Conservation (phyloP, 2,329 filamentous ascomycete species). For the Fusarium phyllophilum region DNA sequence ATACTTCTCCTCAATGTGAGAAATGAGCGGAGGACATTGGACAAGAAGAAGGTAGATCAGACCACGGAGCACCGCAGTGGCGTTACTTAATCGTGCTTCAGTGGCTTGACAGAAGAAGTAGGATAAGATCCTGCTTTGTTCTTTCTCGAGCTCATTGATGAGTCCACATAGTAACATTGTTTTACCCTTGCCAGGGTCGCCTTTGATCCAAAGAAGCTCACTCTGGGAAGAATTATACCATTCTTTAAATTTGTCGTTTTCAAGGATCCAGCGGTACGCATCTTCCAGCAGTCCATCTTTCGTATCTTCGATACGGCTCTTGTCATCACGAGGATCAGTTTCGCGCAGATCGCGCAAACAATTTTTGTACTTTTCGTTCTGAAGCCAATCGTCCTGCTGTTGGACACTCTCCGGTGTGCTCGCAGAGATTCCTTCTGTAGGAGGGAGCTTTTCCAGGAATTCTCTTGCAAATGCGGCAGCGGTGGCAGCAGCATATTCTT, state of each 20-base stretch:
- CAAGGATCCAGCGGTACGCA: rapidly evolving
- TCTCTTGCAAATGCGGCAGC: neutral
- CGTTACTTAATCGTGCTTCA: neutral
- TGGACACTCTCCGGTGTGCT: rapidly evolving
- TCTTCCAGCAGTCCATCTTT: rapidly evolving
- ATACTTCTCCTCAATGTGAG: neutral
- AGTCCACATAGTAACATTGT: neutral
- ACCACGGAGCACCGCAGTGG: neutral
- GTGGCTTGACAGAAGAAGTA: neutral
- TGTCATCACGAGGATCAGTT: neutral
- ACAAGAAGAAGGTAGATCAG: neutral
- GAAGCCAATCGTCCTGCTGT: rapidly evolving
- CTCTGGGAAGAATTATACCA: rapidly evolving
- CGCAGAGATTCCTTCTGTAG: rapidly evolving
- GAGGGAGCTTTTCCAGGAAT: neutral
- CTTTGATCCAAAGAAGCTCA: neutral
- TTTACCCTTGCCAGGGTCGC: neutral
- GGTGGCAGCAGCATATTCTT: neutral
- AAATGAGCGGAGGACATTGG: rapidly evolving
- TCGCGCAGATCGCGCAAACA: constrained; percentile 25
- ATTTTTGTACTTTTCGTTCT: neutral
- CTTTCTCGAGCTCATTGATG: neutral
- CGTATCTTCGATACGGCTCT: neutral
- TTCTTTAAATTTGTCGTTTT: neutral
- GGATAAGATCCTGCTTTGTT: rapidly evolving